A percentile compares a stretch with the other conserved stretches of the same genome.
Conservation (phyloP, 306 rosid genomes). For the Lathyrus oleraceus region DNA sequence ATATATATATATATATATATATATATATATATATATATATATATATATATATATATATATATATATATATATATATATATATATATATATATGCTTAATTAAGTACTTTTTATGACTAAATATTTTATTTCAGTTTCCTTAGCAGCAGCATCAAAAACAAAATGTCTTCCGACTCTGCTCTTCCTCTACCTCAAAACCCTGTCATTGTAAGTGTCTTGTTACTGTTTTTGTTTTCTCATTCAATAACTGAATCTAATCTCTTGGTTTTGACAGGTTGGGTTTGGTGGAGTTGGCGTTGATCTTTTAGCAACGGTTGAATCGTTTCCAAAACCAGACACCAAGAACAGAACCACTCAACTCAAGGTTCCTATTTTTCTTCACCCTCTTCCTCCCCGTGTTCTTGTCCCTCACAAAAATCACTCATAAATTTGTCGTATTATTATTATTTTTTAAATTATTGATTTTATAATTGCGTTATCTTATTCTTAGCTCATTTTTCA, state of each 20-base stretch:
- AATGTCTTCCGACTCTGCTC: constrained; percentile 53
- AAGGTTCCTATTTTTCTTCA: constrained; percentile 38
- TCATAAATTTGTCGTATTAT: background rate
- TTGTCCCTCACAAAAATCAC: background rate
- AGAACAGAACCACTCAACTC: constrained; percentile 68
- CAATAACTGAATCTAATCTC: background rate
- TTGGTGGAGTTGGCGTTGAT: constrained; percentile 63
- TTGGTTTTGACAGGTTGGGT: constrained; percentile 58
- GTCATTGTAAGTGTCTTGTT: constrained; percentile 50
- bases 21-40: constrained; percentile 2
- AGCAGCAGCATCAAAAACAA: background rate
- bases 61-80: background rate
- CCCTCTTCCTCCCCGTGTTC: background rate
- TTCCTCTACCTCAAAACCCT: constrained; percentile 49
- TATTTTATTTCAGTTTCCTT: background rate
- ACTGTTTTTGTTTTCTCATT: background rate
- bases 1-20: background rate
- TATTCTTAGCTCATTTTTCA: background rate
- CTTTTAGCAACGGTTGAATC: constrained; percentile 61
- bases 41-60: constrained; percentile 4
- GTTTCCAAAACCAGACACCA: constrained; percentile 78
- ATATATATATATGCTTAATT: background rate
- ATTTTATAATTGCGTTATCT: background rate
- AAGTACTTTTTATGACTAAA: background rate
- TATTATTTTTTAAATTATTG: background rate